Percentiles rank a stretch among this genome's conserved stretches.
Evolutionary conservation across 2,329 filamentous ascomycete genomes (phyloP).

Genomic region (Cylindrodendrum hubeiense): DNA sequence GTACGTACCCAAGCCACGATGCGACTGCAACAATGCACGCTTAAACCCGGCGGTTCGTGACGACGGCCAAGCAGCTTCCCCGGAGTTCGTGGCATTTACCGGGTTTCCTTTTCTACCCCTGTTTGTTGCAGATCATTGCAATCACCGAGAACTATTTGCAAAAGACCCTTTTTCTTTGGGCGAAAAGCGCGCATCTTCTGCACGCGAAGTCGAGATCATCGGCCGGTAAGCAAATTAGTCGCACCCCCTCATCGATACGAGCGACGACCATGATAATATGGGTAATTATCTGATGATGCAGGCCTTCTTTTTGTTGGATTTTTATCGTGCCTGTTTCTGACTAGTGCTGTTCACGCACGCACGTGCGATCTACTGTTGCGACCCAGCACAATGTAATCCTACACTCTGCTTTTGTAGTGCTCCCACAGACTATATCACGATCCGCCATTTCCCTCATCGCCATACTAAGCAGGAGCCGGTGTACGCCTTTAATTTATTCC

Average conservation of each 20-base stretch:
- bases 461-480: too few species aligned
- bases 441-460: too few species aligned
- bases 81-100: neutral
- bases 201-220: neutral
- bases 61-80: neutral
- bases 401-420: too few species aligned
- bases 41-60: neutral
- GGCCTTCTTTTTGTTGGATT: too few species aligned
- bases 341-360: too few species aligned
- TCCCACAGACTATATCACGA: too few species aligned
- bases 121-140: neutral
- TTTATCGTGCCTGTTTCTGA: too few species aligned
- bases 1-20: constrained; percentile 6
- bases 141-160: neutral
- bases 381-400: too few species aligned
- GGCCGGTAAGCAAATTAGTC: neutral
- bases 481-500: neutral
- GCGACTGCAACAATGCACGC: constrained; percentile 7
- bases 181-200: neutral
- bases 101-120: neutral
- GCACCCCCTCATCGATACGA: neutral
- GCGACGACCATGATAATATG: neutral
- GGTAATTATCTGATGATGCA: too few species aligned
- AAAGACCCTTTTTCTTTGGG: neutral
- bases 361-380: too few species aligned